Base-by-base conservation (phyloP, 345 rosid species). In the Pseudoturritis turrita region DNA sequence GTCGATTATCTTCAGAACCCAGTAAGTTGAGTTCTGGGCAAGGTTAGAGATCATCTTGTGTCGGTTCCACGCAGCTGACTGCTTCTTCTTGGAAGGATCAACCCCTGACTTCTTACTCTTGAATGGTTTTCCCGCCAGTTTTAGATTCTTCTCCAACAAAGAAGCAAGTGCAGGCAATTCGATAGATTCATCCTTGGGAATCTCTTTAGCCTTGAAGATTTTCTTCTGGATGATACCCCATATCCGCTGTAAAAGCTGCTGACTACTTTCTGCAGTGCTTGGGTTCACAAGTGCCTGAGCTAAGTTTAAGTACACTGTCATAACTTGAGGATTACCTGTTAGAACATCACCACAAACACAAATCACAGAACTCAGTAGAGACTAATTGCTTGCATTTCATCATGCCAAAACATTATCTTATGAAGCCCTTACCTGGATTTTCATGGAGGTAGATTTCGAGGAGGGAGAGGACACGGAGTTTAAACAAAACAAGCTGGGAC, bases 171-270 rank as follows among this genome's bases (percentile, higher is more conserved):
- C 66, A 17, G 94, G 56, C 7, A 85, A 70, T 47, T 82, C 80
- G 44, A 86, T 62, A 10, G 81, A 67, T 61, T 86, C 97, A 70
- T 79, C 81, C 68, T 80, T 86, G 0, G 96, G 96, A 37, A 83
- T 77, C 37, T 89, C 90, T 82, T 85, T 95, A 2, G 88, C 94
- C 80, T 85, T 95, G 55, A 95, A 88, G 73, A 91, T 79, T 70
- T 88, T 95, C 89, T 88, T 91, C 69, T 88, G 96, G 52, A 95
- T 65, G 78, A 89, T 88, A 69, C 96, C 90, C 98, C 98, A 89
- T 60, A 95, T 82, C n/a, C 96, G 86, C 73, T 95, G 96, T 68
- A 87, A 88, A 53, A 95, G 90, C 82, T 91, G 96, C 70, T 79
- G 96, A 50, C 92, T 89, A 55, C 93, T 83, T 83, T 95, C 99